phyloP scores from a whole-genome alignment of 768 basidiomycete genomes.

The Suillus decipiens region DNA sequence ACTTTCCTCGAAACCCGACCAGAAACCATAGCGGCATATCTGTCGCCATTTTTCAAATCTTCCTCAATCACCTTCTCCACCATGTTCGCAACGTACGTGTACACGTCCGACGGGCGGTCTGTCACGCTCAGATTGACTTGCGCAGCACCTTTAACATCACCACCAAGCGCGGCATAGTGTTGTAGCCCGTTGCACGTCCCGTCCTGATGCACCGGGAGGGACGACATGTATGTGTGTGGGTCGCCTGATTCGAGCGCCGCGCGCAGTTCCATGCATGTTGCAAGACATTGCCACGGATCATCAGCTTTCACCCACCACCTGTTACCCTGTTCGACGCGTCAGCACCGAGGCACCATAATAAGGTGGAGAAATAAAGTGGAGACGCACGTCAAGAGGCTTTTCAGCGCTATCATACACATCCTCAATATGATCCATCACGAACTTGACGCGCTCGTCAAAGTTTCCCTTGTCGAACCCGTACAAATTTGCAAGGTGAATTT shows the following conservation, averaged over 20 bases:
- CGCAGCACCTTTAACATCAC: constrained; percentile 81
- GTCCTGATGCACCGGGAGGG: constrained; percentile 94
- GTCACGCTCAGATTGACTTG: constrained; percentile 90
- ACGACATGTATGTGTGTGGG: constrained; percentile 56
- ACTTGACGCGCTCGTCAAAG: constrained; percentile 89
- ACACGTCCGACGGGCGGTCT: constrained; percentile 92
- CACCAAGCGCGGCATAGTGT: constrained; percentile 97
- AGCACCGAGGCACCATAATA: constrained; percentile 9
- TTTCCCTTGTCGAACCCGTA: constrained; percentile 94
- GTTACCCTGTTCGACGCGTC: constrained; percentile 47
- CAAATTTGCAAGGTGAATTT: constrained; percentile 92
- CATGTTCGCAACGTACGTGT: constrained; percentile 86
- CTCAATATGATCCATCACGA: constrained; percentile 68
- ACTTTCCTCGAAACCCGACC: constrained; percentile 90
- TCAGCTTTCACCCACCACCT: constrained; percentile 92
- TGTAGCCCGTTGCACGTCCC: constrained; percentile 98
- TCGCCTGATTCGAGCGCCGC: constrained; percentile 74
- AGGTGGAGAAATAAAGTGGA: not conserved
- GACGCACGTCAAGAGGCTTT: constrained; percentile 70
- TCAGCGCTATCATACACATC: constrained; percentile 83
- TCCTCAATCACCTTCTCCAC: constrained; percentile 67
- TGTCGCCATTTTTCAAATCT: constrained; percentile 54
- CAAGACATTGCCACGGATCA: constrained; percentile 97
- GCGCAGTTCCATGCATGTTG: constrained; percentile 87
- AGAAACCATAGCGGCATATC: constrained; percentile 58